These are phyloP conservation scores for Ophiostoma sp. DNA, from an alignment of 2,329 filamentous ascomycete genomes.

Conservation along the genomic window DNA sequence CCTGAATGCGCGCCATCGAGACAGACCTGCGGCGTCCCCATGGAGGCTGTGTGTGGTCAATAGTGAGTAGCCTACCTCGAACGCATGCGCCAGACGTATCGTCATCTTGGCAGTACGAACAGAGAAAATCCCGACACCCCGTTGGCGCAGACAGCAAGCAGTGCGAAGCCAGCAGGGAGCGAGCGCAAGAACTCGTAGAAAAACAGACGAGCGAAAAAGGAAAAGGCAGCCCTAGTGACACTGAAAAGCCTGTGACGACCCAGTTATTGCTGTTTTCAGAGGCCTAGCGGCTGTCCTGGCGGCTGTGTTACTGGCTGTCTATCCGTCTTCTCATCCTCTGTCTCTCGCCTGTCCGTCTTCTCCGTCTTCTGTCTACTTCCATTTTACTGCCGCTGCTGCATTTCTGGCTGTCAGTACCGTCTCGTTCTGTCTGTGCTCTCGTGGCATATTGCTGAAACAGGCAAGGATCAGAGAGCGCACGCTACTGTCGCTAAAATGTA, in stretches of 20 bases:
- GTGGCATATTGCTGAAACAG: slow-evolving; percentile 18
- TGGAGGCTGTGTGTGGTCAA: neutral
- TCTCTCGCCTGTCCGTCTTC: neutral
- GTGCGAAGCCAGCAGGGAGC: too few relatives aligned
- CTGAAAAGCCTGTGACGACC: neutral
- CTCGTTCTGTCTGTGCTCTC: slow-evolving; percentile 18
- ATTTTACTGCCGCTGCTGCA: neutral
- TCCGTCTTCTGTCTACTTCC: neutral
- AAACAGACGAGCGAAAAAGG: neutral
- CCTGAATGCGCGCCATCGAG: neutral
- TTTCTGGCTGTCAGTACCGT: neutral
- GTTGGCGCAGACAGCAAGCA: neutral
- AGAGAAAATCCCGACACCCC: neutral
- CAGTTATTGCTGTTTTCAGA: slow-evolving; percentile 9
- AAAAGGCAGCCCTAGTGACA: neutral
- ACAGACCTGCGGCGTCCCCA: neutral
- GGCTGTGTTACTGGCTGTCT: neutral
- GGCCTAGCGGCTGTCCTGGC: slow-evolving; percentile 8
- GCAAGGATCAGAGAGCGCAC: slow-evolving; percentile 7
- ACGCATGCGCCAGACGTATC: neutral
- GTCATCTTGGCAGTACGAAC: neutral
- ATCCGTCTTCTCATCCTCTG: neutral
- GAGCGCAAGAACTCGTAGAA: slow-evolving; percentile 5
- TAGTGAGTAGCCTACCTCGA: too few relatives aligned
- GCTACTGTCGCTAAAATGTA: neutral